These are phyloP conservation scores for Anethum foeniculum DNA, from an alignment of 140 eudicot species.

Conservation along the genomic window DNA sequence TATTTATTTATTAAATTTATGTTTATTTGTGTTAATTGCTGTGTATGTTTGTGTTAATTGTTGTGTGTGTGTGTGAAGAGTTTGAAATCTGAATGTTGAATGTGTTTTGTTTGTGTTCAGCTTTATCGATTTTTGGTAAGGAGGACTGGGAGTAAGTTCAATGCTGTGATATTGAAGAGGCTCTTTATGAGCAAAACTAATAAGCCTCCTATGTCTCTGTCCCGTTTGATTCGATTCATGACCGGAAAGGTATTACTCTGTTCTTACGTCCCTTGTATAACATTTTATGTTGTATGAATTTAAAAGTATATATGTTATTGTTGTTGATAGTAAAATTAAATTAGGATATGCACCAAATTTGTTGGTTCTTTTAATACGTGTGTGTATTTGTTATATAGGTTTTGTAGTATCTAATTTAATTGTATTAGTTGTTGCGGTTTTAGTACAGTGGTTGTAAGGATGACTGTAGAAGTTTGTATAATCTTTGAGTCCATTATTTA, in stretches of 20 bases:
- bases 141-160: conserved; percentile 65
- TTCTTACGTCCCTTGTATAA: rapidly evolving
- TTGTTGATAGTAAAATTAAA: neutral
- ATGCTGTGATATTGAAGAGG: conserved; percentile 65
- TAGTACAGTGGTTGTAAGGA: too few species aligned
- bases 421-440: too few species aligned
- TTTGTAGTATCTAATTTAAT: neutral
- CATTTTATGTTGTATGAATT: neutral
- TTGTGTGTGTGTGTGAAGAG: neutral
- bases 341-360: neutral
- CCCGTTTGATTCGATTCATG: conserved; percentile 48
- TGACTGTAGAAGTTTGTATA: neutral
- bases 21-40: neutral
- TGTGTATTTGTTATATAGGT: neutral
- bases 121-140: conserved; percentile 69
- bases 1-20: neutral
- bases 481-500: too few species aligned
- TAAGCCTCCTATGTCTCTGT: conserved; percentile 56
- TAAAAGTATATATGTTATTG: neutral
- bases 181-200: conserved; percentile 72
- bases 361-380: neutral
- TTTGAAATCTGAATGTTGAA: neutral
- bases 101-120: conserved; percentile 11
- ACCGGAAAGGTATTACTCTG: conserved; percentile 41
- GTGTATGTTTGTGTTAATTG: neutral